These are phyloP conservation scores for Colletotrichum navitas DNA, from an alignment of 2,329 filamentous ascomycete species.

Conservation along the genomic window DNA sequence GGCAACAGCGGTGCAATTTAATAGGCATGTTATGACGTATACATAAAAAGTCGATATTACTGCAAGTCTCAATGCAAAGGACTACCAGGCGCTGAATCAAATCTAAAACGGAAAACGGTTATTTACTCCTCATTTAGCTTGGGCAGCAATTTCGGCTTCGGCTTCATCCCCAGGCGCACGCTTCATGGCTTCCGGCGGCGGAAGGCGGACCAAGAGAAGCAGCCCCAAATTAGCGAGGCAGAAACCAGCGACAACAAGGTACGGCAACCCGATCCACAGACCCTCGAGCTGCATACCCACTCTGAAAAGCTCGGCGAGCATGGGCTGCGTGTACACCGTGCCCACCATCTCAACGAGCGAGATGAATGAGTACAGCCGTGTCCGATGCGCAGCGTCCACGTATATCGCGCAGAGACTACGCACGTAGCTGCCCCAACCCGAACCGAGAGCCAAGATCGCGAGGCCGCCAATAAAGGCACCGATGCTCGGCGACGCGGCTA, in stretches of 20 bases:
- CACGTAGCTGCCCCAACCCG: conserved; percentile 47
- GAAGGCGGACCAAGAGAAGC: conserved; percentile 34
- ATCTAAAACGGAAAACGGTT: not conserved
- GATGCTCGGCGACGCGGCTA: conserved; percentile 46
- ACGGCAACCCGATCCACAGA: conserved; percentile 49
- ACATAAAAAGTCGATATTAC: not conserved
- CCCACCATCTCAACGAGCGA: conserved; percentile 45
- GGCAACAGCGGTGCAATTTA: not conserved
- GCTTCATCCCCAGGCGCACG: conserved; percentile 16
- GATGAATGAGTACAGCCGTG: conserved; percentile 48
- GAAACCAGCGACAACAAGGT: conserved; percentile 47
- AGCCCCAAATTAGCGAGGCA: conserved; percentile 18
- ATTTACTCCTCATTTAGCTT: not conserved
- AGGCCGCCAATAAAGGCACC: conserved; percentile 48
- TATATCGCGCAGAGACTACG: conserved; percentile 46
- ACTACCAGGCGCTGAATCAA: not conserved
- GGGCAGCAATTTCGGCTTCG: not conserved
- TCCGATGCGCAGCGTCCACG: conserved; percentile 47
- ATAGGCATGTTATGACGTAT: not conserved
- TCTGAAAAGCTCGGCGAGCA: conserved; percentile 48
- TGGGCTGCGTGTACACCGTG: conserved; percentile 46
- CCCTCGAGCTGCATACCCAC: conserved; percentile 48
- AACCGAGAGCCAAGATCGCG: conserved; percentile 48
- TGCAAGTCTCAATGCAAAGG: not conserved
- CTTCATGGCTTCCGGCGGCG: conserved; percentile 9